Base-by-base conservation (phyloP, 345 rosid genomes). In the Populus deltoides region DNA sequence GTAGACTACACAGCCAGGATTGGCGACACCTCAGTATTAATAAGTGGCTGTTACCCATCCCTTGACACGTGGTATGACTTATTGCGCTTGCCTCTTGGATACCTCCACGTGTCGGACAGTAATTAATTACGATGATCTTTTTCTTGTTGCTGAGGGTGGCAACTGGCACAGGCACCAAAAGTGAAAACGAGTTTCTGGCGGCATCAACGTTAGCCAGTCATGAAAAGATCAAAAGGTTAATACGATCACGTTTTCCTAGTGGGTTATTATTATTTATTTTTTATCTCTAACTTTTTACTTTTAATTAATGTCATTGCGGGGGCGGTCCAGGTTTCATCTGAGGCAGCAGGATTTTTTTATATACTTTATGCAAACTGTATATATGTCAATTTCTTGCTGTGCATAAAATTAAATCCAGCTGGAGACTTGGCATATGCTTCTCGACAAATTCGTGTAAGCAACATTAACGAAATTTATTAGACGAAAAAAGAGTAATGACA, bases 11-110 rank as follows among this genome's bases (percentile, higher is more conserved):
- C 12, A 45, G 69, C 71, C 38, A 11, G 33, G 12, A 22, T 33
- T 41, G 6, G 6, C 7, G 33, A 80, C 86, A 77, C 74, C 81
- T 80, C 78, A 11, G 77, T 65, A 6, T 45, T 9, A 7, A 18
- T 51, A 5, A 35, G 78, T 78, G 81, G 79, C 79, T 49, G 78
- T 73, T 61, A 59, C 45, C 20, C 7, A 6, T 2, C 6, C 39
- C 17, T 18, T 0, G 25, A 22, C 15, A 4, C 6, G 2, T 3
- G 68, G 51, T 0, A 2, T 0, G 29, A 12, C 22, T 35, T 9
- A 55, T 57, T 12, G 36, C 11, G 8, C 2, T 8, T 10, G 65
- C 15, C 29, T 3, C 3, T 24, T 24, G 16, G 29, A 10, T 36
- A 27, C 67, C 29, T 78, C 85, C 79, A 75, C 76, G 66, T 71